These are phyloP conservation scores for Naganishia onofrii DNA, from an alignment of 768 basidiomycete species.

Conservation along the genomic window DNA sequence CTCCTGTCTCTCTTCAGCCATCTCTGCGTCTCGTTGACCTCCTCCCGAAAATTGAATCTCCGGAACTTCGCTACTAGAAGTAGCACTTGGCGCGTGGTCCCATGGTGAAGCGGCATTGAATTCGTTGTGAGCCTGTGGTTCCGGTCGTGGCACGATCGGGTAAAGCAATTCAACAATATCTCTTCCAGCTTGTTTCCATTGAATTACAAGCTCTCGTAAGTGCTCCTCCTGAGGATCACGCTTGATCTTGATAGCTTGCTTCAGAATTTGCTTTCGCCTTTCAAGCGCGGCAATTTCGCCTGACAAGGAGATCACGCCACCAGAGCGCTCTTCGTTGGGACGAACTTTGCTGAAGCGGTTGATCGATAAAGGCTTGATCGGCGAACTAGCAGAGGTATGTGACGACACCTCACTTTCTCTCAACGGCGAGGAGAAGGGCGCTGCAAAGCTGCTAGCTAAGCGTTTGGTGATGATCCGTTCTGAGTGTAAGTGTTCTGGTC, in stretches of 20 bases:
- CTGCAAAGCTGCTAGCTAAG: conserved; percentile 5
- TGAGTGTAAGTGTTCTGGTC: conserved; percentile 1
- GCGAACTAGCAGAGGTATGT: background rate
- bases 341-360: background rate
- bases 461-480: conserved; percentile 13
- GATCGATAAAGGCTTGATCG: background rate
- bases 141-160: conserved; percentile 33
- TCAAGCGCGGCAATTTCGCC: conserved; percentile 36
- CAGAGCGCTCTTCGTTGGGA: background rate
- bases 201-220: conserved; percentile 34
- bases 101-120: background rate
- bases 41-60: background rate
- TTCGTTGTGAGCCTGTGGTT: background rate
- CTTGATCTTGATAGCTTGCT: conserved; percentile 39
- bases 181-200: conserved; percentile 45
- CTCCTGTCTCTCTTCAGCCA: background rate
- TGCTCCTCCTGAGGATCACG: conserved; percentile 38
- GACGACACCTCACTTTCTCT: background rate
- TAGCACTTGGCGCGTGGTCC: background rate
- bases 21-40: background rate
- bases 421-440: conserved; percentile 13
- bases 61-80: background rate
- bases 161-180: conserved; percentile 45
- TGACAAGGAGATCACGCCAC: background rate
- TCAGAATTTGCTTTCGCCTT: conserved; percentile 32